Evolutionary conservation across 1,284 basidiomycete species (phyloP), one percentile per base, ranked within the genome.

Genomic region (Cryptococcus hybrid): DNA sequence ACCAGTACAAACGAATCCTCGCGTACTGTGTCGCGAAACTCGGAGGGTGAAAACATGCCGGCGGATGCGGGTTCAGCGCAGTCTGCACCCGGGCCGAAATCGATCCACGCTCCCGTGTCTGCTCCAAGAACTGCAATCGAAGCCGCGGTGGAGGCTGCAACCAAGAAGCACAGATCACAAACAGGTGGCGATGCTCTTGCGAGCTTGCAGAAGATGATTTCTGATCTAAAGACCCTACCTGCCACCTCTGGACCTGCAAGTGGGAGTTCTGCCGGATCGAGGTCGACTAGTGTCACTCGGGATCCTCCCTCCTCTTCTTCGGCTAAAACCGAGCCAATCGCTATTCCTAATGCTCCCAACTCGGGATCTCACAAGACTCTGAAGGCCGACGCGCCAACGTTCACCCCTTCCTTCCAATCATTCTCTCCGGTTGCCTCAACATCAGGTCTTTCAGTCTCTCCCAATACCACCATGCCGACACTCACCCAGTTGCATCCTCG

Each of bases 311-410:
- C 8, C 15, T 7, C 13, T 34, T 36, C 58, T 42, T 60, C 46
- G 9, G 47, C 52, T 12, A 54, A 52, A 40, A 42, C 58, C 18
- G 58, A 60, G 45, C 60, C 68, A 6, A 54, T 64, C 2, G 35
- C 58, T 1, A 63, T 68, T 47, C 62, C 65, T 11, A 59, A 55
- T 24, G 52, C 62, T 13, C 52, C 60, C 3, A 49, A 57, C 9
- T 42, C 53, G 9, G 56, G 52, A 9, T 45, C 43, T 39, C 35
- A 61, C 24, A 74, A 70, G 38, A 74, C 73, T 57, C 64, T 78
- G 60, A 77, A 78, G 59, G 72, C 76, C 12, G 75, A 77, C 56
- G 76, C 76, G 3, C 73, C 73, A n/a, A 71, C 66, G 46, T 78
- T 78, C 46, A 75, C 72, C 1, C 76, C 76, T 35, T 70, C 70